Percentiles rank a stretch among this genome's conserved stretches.
Evolutionary conservation across 2,329 filamentous ascomycete genomes (phyloP).

Genomic region (Xylogone sp.): DNA sequence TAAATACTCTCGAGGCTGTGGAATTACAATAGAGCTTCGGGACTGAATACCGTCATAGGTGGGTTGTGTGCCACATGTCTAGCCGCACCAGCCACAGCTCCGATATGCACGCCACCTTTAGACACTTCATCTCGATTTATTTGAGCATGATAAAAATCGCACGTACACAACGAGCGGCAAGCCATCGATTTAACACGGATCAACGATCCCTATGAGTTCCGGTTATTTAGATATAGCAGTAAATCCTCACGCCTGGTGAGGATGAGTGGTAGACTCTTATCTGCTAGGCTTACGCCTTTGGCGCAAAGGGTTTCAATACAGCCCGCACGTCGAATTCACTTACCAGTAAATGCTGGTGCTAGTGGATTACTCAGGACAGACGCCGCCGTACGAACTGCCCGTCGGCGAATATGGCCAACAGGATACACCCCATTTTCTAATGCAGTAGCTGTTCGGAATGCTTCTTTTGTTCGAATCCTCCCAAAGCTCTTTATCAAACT

Average conservation of each 20-base stretch:
- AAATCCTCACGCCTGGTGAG: slow-evolving; percentile 12
- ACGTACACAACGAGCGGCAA: not conserved
- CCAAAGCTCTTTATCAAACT: slow-evolving; percentile 92
- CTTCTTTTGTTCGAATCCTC: slow-evolving; percentile 62
- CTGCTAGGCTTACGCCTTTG: slow-evolving; percentile 66
- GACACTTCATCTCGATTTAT: not conserved
- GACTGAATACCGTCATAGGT: not conserved
- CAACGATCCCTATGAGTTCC: not conserved
- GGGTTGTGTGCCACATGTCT: not conserved
- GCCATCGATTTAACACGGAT: not conserved
- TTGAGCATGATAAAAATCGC: not conserved
- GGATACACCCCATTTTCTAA: slow-evolving; percentile 82
- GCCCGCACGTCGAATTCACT: slow-evolving; percentile 61
- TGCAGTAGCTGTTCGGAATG: slow-evolving; percentile 59
- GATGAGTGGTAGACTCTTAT: slow-evolving; percentile 56
- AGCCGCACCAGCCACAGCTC: not conserved
- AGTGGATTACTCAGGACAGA: slow-evolving; percentile 67
- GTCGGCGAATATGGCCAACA: slow-evolving; percentile 69
- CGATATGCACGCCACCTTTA: not conserved
- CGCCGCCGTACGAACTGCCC: slow-evolving; percentile 55
- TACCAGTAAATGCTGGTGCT: slow-evolving; percentile 49
- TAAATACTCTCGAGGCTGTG: not conserved
- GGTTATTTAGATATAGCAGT: not conserved
- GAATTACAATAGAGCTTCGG: not conserved
- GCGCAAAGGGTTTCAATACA: slow-evolving; percentile 56